These are phyloP conservation scores for Incumbomyces lentus DNA, from an alignment of 2,329 filamentous ascomycete species.

Conservation along the genomic window DNA sequence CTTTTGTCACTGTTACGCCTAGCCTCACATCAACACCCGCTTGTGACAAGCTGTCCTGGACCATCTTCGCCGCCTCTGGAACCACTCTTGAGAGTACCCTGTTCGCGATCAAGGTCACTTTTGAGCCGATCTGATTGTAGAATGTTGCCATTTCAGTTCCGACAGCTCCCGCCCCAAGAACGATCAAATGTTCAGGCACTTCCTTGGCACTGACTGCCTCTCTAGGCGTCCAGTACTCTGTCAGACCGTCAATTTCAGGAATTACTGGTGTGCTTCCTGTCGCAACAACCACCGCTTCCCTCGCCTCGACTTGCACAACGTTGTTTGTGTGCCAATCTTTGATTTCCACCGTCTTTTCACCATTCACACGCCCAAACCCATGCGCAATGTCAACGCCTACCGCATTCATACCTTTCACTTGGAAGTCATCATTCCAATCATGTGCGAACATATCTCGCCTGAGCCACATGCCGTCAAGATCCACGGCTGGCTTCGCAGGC, in stretches of 20 bases:
- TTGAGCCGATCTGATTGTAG: slow-evolving; percentile 4
- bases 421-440: slow-evolving; percentile 6
- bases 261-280: slow-evolving; percentile 8
- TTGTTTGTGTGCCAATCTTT: slow-evolving; percentile 6
- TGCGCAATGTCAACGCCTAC: slow-evolving; percentile 6
- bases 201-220: slow-evolving; percentile 6
- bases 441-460: slow-evolving; percentile 9
- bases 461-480: slow-evolving; percentile 7
- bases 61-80: too few species aligned
- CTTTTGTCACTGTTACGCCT: too few species aligned
- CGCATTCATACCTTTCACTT: slow-evolving; percentile 5
- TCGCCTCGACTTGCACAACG: slow-evolving; percentile 5
- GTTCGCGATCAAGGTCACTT: slow-evolving; percentile 8
- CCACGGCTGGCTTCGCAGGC: not conserved
- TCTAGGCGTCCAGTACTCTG: slow-evolving; percentile 9
- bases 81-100: not conserved
- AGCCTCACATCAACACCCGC: too few species aligned
- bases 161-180: slow-evolving; percentile 10
- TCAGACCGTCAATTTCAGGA: slow-evolving; percentile 5
- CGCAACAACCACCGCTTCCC: slow-evolving; percentile 7
- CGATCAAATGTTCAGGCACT: slow-evolving; percentile 10
- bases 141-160: slow-evolving; percentile 10
- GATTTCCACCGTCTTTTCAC: not conserved
- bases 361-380: slow-evolving; percentile 7
- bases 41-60: too few species aligned